Percentiles rank a stretch among this genome's conserved stretches.
These are phyloP conservation scores for Yamadazyma triangularis DNA, from an alignment of 1,139 yeast species.

Conservation along the genomic window DNA sequence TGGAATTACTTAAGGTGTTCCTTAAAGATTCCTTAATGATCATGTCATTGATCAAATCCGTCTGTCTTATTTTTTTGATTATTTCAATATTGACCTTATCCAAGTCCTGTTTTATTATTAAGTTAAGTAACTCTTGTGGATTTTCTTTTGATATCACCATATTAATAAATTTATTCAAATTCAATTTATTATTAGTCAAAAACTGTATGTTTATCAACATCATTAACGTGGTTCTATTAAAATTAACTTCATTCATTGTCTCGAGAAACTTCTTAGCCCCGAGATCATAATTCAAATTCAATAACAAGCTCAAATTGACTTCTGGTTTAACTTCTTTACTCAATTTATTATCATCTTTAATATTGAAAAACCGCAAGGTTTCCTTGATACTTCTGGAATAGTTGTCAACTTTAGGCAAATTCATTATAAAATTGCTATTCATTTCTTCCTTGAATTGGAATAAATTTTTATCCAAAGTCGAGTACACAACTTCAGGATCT, in stretches of 20 bases:
- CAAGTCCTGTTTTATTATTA: conserved; percentile 19
- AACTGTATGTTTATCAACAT: conserved; percentile 30
- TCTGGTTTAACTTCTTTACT: conserved; percentile 9
- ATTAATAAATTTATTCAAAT: conserved; percentile 23
- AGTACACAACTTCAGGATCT: conserved; percentile 47
- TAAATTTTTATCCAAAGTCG: conserved; percentile 36
- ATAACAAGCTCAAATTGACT: conserved; percentile 24
- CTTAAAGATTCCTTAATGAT: conserved; percentile 5
- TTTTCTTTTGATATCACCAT: conserved; percentile 11
- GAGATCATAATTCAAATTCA: conserved; percentile 24
- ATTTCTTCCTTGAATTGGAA: conserved; percentile 19
- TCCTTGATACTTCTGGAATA: conserved; percentile 20
- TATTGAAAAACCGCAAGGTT: conserved; percentile 12
- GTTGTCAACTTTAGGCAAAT: conserved; percentile 3
- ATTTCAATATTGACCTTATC: conserved; percentile 28
- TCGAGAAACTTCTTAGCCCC: conserved; percentile 27
- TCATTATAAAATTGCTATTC: conserved; percentile 13
- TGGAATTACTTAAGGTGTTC: conserved; percentile 4
- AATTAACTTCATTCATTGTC: conserved; percentile 26
- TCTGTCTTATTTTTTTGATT: conserved; percentile 8
- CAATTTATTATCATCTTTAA: conserved; percentile 2
- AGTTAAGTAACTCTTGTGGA: conserved; percentile 11
- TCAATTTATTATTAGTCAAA: conserved; percentile 17
- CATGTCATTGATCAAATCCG: conserved; percentile 6
- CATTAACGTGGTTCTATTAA: conserved; percentile 30